Conservation (phyloP, 73 alveolate species). For the Paramecium caudatum region DNA sequence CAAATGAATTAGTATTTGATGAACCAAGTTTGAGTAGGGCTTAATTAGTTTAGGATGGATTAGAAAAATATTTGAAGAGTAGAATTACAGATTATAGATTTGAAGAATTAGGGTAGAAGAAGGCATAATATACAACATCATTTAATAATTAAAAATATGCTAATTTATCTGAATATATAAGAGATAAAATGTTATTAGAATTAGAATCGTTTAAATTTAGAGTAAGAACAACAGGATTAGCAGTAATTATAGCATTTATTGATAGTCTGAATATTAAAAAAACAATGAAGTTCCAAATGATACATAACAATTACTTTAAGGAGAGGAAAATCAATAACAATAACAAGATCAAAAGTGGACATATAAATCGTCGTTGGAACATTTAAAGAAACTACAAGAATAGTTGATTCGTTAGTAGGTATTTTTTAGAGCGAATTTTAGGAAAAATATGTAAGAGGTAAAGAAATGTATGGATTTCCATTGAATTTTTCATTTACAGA, state of each 20-base stretch:
- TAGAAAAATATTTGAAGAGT: constrained; percentile 78
- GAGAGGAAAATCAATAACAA: neutral
- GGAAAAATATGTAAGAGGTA: constrained; percentile 74
- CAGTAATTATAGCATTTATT: neutral
- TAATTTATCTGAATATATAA: neutral
- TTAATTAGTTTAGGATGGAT: constrained; percentile 73
- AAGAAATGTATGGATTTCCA: constrained; percentile 93
- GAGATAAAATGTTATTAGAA: constrained; percentile 40
- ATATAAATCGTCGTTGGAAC: neutral
- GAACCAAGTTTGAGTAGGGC: constrained; percentile 82
- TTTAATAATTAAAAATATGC: constrained; percentile 59
- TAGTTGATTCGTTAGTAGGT: constrained; percentile 66
- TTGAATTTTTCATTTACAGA: constrained; percentile 89
- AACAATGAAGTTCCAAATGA: neutral
- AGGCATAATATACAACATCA: neutral
- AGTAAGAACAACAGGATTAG: constrained; percentile 33
- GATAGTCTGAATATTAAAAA: neutral
- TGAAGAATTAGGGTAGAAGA: constrained; percentile 49
- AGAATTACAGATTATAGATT: constrained; percentile 81
- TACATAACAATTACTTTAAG: neutral
- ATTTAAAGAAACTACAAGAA: constrained; percentile 11
- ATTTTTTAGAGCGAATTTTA: neutral
- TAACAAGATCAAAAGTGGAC: constrained; percentile 47
- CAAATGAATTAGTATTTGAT: constrained; percentile 86
- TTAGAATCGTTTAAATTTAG: constrained; percentile 49